These are phyloP conservation scores for Adansonia grandidieri DNA, from an alignment of 441 rosid genomes.

Conservation along the genomic window DNA sequence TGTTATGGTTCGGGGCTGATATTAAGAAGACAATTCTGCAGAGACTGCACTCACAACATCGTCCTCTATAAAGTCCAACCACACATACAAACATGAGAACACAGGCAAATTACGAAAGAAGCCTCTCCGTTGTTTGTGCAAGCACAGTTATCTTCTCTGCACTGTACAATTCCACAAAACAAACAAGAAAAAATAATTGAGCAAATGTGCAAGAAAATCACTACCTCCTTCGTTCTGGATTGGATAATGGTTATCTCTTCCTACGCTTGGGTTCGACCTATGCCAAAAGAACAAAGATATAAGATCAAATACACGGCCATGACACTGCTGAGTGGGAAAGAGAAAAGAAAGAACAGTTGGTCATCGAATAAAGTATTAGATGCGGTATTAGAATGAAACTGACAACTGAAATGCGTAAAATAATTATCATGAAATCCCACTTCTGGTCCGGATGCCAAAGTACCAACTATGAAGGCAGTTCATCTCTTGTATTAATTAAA, in stretches of 20 bases:
- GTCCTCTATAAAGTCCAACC: conserved; percentile 18
- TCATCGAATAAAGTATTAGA: background rate
- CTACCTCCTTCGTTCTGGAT: conserved; percentile 32
- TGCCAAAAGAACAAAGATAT: conserved; percentile 5
- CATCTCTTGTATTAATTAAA: background rate
- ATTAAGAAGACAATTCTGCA: conserved; percentile 18
- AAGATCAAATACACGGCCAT: conserved; percentile 19
- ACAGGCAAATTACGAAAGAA: conserved; percentile 27
- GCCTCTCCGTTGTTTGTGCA: conserved; percentile 38
- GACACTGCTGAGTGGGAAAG: background rate
- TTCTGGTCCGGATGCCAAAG: background rate
- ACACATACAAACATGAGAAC: conserved; percentile 34
- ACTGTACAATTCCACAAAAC: conserved; percentile 49
- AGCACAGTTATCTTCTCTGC: conserved; percentile 44
- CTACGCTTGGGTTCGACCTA: conserved; percentile 82
- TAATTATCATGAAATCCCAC: background rate
- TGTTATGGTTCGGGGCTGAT: conserved; percentile 20
- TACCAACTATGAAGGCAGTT: background rate
- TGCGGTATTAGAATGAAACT: background rate
- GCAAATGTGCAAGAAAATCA: conserved; percentile 38
- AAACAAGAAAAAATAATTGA: conserved; percentile 26
- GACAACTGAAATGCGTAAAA: background rate
- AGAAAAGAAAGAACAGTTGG: background rate
- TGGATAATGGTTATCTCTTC: conserved; percentile 49
- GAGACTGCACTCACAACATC: conserved; percentile 23